Evolutionary conservation across 805 yeast species (phyloP), one percentile per base, ranked within the genome.

Genomic region (Saitoella complicata): DNA sequence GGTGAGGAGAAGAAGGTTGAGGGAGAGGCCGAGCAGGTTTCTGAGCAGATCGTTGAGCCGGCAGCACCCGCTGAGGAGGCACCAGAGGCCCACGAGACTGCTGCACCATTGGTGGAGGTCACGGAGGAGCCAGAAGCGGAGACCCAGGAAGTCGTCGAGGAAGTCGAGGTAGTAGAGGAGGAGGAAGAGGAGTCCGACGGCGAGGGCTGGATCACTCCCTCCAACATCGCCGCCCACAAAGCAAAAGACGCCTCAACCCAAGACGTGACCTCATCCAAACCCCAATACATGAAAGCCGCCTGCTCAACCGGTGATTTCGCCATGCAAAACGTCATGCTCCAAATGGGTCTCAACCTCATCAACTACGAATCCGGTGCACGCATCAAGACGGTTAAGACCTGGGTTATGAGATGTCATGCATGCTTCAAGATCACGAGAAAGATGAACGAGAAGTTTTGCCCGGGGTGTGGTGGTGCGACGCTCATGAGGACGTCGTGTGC

Each of bases 361-460:
- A 87, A 87, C 61, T 69, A 82, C 29, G 71, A 75, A 65, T 75
- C 87, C 1, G 98, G 98, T 13, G 67, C 78, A 50, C 85, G 79
- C 55, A 87, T 91, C 62, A 80, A 75, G 52, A 75, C 83, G 59
- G 80, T 91, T 33, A 73, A 94, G 59, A 84, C 80, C 65, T 87
- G 84, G 60, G 88, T 88, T 96, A 72, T 83, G 57, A 71, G 99
- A 63, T 91, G 99, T 62, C 95, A 91, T 61, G 99, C 96, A 0
- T 91, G 99, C 65, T 91, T 91, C 73, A 68, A 73, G 12, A 11
- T 37, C 11, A 37, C 11, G 7, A 10, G 32, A 7, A 31, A 37
- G 31, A 37, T 42, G 41, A 12, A n/a, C 33, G 31, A 42, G 55
- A 95, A 86, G 62, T 91, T 91, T 67, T 91, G 99, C 61, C 82